Evolutionary conservation across 1,139 yeast species (phyloP).

Genomic region (Taphrina flavorubra): DNA sequence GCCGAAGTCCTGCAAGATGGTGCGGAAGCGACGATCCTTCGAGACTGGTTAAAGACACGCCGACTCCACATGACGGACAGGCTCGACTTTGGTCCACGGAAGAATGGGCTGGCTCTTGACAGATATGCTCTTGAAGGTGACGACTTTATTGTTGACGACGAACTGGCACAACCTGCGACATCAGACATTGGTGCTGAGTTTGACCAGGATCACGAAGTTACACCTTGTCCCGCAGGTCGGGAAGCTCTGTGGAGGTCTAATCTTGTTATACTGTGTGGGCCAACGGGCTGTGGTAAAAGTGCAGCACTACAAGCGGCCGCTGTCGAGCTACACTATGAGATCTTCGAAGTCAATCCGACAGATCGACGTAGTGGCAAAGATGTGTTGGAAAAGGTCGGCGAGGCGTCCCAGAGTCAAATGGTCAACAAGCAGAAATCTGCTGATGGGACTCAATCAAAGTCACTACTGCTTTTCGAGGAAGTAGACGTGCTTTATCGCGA

Average conservation of each 20-base stretch:
- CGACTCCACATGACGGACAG: slow-evolving; percentile 10
- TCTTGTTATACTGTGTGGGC: slow-evolving; percentile 68
- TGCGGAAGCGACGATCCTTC: slow-evolving; percentile 14
- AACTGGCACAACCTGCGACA: background rate
- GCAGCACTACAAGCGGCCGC: slow-evolving; percentile 73
- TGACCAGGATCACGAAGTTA: background rate
- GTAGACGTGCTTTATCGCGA: slow-evolving; percentile 81
- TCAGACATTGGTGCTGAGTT: slow-evolving; percentile 22
- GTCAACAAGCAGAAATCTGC: slow-evolving; percentile 60
- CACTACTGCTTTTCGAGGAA: slow-evolving; percentile 77
- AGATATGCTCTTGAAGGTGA: slow-evolving; percentile 13
- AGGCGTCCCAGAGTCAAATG: slow-evolving; percentile 81
- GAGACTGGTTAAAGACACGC: slow-evolving; percentile 37
- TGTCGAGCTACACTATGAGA: slow-evolving; percentile 68
- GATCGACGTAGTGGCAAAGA: slow-evolving; percentile 75
- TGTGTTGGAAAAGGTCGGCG: slow-evolving; percentile 68
- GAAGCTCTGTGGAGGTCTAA: slow-evolving; percentile 32
- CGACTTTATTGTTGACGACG: slow-evolving; percentile 26
- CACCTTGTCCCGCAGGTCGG: slow-evolving; percentile 12
- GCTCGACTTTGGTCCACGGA: background rate
- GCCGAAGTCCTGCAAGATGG: slow-evolving; percentile 33
- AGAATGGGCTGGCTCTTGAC: slow-evolving; percentile 4
- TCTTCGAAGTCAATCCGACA: slow-evolving; percentile 81
- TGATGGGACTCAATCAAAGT: slow-evolving; percentile 32
- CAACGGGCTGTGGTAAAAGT: slow-evolving; percentile 79